Conservation (phyloP, 2,329 filamentous ascomycete genomes). For the Rhynchosporium agropyri region DNA sequence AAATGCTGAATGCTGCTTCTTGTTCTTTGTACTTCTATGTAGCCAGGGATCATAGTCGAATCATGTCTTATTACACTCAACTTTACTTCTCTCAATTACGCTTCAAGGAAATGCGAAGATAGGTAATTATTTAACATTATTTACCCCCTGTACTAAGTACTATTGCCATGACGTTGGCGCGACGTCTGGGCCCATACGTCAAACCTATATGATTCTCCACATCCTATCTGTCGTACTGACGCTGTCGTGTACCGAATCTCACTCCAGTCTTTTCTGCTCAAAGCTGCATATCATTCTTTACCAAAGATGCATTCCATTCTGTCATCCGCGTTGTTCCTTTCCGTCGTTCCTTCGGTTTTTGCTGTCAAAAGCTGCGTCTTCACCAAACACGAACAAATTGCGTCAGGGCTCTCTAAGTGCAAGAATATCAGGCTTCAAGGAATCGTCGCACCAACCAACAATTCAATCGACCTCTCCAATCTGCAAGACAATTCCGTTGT, state of each 20-base stretch:
- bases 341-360: neutral
- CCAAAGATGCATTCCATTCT: conserved; percentile 27
- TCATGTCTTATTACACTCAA: too few species aligned
- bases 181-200: neutral
- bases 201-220: neutral
- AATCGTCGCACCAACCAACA: conserved; percentile 59
- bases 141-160: conserved; percentile 1
- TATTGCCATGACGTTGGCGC: neutral
- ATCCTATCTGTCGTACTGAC: neutral
- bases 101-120: too few species aligned
- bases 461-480: conserved; percentile 58
- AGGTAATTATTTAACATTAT: too few species aligned
- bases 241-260: neutral
- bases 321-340: conserved; percentile 13
- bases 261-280: conserved; percentile 9
- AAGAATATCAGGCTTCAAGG: conserved; percentile 56
- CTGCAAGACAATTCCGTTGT: conserved; percentile 55
- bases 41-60: too few species aligned
- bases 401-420: conserved; percentile 53
- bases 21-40: too few species aligned
- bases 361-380: conserved; percentile 51
- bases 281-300: conserved; percentile 9
- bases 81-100: too few species aligned
- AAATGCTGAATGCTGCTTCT: too few species aligned
- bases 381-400: conserved; percentile 52